These are phyloP conservation scores for Candolleomyces aberdarensis DNA, from an alignment of 768 basidiomycete genomes.

Conservation along the genomic window DNA sequence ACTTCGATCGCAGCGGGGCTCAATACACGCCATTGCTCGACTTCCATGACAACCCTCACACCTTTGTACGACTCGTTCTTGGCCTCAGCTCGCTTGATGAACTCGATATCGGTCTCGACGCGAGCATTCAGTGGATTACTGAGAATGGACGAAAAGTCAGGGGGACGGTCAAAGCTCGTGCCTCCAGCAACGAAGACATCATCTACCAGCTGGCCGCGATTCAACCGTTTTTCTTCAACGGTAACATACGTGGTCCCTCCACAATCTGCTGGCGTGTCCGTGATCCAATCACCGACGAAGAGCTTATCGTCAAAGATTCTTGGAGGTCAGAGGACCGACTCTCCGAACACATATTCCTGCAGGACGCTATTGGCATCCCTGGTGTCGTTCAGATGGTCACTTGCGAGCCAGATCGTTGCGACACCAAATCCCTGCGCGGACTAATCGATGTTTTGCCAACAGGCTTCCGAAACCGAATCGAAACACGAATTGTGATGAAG, in stretches of 20 bases:
- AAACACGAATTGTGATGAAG: conserved; percentile 12
- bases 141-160: neutral
- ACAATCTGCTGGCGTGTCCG: neutral
- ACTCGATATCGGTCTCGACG: neutral
- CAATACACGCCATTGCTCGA: neutral
- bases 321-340: neutral
- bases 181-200: too few species aligned
- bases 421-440: neutral
- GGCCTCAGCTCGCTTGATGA: neutral
- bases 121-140: neutral
- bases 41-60: neutral
- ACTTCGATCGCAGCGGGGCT: conserved; percentile 3
- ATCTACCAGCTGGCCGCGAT: neutral
- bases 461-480: conserved; percentile 6
- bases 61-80: conserved; percentile 4
- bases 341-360: neutral
- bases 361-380: neutral
- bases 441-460: too few species aligned
- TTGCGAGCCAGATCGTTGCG: neutral
- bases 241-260: neutral
- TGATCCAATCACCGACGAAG: neutral
- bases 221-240: neutral
- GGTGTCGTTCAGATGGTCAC: neutral
- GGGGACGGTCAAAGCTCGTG: neutral
- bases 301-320: neutral